Evolutionary conservation across 805 yeast species (phyloP).

Genomic region (Scheffersomyces ergatensis): DNA sequence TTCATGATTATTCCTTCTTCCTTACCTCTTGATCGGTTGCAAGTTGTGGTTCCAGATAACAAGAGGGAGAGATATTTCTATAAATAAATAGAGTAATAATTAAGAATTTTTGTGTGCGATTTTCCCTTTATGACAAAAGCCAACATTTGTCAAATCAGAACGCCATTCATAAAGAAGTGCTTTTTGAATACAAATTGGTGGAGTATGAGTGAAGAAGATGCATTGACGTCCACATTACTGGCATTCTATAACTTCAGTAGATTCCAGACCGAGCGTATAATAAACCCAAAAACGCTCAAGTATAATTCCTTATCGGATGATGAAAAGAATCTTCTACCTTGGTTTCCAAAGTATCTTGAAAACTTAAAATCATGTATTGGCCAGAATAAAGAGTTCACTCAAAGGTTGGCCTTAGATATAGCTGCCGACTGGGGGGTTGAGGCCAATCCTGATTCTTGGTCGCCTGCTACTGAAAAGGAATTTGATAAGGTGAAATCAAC

Average conservation of each 20-base stretch:
- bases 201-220: slow-evolving; percentile 24
- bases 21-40: too few relatives aligned
- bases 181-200: too few relatives aligned
- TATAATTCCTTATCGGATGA: slow-evolving; percentile 27
- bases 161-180: too few relatives aligned
- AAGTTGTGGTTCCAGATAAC: too few relatives aligned
- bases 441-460: slow-evolving; percentile 40
- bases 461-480: slow-evolving; percentile 37
- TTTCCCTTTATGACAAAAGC: too few relatives aligned
- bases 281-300: slow-evolving; percentile 29
- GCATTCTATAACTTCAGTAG: slow-evolving; percentile 31
- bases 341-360: slow-evolving; percentile 45
- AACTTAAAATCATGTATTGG: slow-evolving; percentile 41
- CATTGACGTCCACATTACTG: slow-evolving; percentile 35
- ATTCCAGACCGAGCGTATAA: slow-evolving; percentile 30
- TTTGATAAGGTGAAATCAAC: slow-evolving; percentile 57
- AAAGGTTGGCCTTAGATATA: slow-evolving; percentile 38
- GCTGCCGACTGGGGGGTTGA: slow-evolving; percentile 52
- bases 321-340: slow-evolving; percentile 46
- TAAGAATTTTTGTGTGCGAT: too few relatives aligned
- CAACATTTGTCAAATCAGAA: too few relatives aligned
- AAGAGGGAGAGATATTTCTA: too few relatives aligned
- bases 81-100: too few relatives aligned
- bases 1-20: too few relatives aligned
- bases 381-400: slow-evolving; percentile 44